Evolutionary conservation across 1,139 yeast species (phyloP), one percentile per base, ranked within the genome.

Genomic region (Casaregolazyma lundiana): DNA sequence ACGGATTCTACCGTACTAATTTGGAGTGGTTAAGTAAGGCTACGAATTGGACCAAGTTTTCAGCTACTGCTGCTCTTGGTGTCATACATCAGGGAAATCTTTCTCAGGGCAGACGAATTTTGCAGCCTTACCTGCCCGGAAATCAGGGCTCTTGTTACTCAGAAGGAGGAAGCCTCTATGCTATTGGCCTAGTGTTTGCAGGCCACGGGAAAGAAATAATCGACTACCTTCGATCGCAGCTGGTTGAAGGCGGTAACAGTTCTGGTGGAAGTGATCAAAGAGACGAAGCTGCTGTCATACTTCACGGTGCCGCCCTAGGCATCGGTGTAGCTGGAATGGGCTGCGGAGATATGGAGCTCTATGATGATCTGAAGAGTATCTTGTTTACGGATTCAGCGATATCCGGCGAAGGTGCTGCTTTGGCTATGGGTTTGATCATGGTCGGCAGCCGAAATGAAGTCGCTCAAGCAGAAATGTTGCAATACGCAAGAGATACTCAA

Each of bases 291-390:
- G 97, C 92, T 62, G 90, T 89, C 40, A 77, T 90, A 59, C 75
- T 89, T 52, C 98, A 92, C 64, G 99, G 99, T 64, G 97, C 97
- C 4, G 84, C 95, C 54, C 78, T 92, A 45, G 99, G 98, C 61
- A 76, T 84, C 41, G 98, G 97, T 71, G 90, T 90, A 42, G 96
- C 98, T 16, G 97, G 95, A 32, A 89, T 92, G 97, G 96, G 94
- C 1, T 78, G 94, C 32, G 82, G 84, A 45, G 81, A 82, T 61
- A 80, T 74, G 52, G 76, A 78, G 43, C 76, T 89, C 43, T 89
- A 85, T 61, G 96, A 88, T 57, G 87, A 87, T 48, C 76, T 92
- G 61, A 85, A 84, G 62, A 88, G 82, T 46, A 90, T 90, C 6
- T 71, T 94, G 53, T 92, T 84, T 65, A 78, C 92, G 9, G 98